Conservation (phyloP, 768 basidiomycete genomes). For the Mycena metata region DNA sequence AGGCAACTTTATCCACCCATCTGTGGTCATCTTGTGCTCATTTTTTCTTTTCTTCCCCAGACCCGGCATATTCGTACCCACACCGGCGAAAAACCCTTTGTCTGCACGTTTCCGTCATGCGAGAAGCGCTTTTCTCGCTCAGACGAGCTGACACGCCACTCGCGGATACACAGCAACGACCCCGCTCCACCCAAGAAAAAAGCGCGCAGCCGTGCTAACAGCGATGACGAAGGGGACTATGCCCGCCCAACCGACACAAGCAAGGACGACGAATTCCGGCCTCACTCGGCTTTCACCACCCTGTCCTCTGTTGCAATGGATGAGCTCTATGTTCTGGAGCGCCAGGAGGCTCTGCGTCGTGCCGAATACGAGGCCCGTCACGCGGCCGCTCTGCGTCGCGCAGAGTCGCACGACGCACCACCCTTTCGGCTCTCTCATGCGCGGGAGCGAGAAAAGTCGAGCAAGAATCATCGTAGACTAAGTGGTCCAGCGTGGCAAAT, state of each 20-base stretch:
- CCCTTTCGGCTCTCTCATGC: slow-evolving; percentile 36
- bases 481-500: slow-evolving; percentile 72
- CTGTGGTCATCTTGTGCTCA: not conserved
- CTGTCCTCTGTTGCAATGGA: slow-evolving; percentile 86
- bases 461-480: slow-evolving; percentile 58
- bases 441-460: slow-evolving; percentile 42
- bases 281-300: slow-evolving; percentile 69
- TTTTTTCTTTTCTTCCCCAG: slow-evolving; percentile 55
- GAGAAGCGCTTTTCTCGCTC: slow-evolving; percentile 98
- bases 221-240: slow-evolving; percentile 82
- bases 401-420: slow-evolving; percentile 58
- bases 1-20: slow-evolving; percentile 61
- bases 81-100: slow-evolving; percentile 97
- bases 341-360: slow-evolving; percentile 83
- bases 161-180: slow-evolving; percentile 89
- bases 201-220: slow-evolving; percentile 82
- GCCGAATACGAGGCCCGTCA: slow-evolving; percentile 90
- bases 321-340: slow-evolving; percentile 91
- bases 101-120: slow-evolving; percentile 92
- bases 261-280: slow-evolving; percentile 40
- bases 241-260: slow-evolving; percentile 53
- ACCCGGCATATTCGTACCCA: slow-evolving; percentile 98
- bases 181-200: slow-evolving; percentile 72
- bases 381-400: slow-evolving; percentile 75
- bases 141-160: slow-evolving; percentile 98